Evolutionary conservation across 768 basidiomycete species (phyloP), one percentile per base, ranked within the genome.

Genomic region (Pleurotus tuber-regium): DNA sequence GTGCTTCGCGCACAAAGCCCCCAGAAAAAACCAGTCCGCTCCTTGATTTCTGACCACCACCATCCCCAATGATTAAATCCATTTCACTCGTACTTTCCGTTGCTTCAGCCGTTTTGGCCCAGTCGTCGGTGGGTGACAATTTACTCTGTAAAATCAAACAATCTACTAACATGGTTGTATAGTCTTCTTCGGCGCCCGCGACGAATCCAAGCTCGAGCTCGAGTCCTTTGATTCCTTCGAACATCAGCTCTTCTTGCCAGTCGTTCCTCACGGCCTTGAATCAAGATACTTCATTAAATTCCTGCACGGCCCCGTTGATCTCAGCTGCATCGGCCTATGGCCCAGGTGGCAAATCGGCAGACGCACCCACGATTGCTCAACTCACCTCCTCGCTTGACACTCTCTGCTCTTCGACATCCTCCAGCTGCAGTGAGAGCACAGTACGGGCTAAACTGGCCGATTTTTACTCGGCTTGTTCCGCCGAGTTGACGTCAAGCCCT

Each of bases 381-480:
- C 70, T 92, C 62, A 68, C 66, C 44, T 61, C 67, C n/a, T 67
- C 86, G 6, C 70, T 92, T n/a, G 62, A 54, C 57, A 64, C 52
- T 42, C 63, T 92, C 26, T 93, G 89, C 73, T 61, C 73, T 16
- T 59, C 71, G 29, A n/a, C 14, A 4, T 69, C 77, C 23, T 63
- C 74, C 35, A 58, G 71, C 2, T 95, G 92, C 70, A 70, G 82
- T 4, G 73, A 80, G 30, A 76, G 69, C 33, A 62, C 74, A 52
- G 66, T 98, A 62, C 79, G 86, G 50, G 54, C 71, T 35, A 74
- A 81, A 58, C 81, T 98, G 49, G 70, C 80, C 47, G 52, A 72
- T 6, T 97, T 98, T 71, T 84, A 85, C 66, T 60, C 77, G 7
- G 75, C 78, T 9, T 99, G 96, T 76, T 52, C 71, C 1, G 52